Conservation (phyloP, 2,329 filamentous ascomycete species). For the Atkinsonella texensis region DNA sequence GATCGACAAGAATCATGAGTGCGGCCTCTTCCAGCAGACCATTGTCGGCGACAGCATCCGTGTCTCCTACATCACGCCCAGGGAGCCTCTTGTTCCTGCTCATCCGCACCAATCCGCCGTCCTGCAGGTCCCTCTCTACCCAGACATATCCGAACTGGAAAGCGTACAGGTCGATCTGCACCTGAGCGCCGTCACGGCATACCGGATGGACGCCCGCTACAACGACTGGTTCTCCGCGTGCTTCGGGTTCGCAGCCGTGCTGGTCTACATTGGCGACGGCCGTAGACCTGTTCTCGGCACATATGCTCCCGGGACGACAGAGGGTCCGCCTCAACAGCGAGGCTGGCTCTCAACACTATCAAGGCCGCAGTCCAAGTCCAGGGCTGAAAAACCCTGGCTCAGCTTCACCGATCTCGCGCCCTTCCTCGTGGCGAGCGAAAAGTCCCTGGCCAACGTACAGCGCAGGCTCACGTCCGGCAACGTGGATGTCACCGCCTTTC, state of each 20-base stretch:
- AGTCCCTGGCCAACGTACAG: slow-evolving; percentile 57
- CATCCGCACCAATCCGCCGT: slow-evolving; percentile 23
- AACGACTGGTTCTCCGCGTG: slow-evolving; percentile 56
- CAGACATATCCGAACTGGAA: slow-evolving; percentile 32
- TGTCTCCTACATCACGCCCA: slow-evolving; percentile 30
- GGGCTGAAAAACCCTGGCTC: slow-evolving; percentile 39
- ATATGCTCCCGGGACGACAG: slow-evolving; percentile 22
- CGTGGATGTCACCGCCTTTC: slow-evolving; percentile 56
- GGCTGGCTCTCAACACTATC: slow-evolving; percentile 25
- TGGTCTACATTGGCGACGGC: slow-evolving; percentile 54
- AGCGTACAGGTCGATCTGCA: slow-evolving; percentile 46
- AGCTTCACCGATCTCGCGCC: slow-evolving; percentile 67
- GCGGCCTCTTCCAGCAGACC: slow-evolving; percentile 52
- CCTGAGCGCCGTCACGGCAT: slow-evolving; percentile 43
- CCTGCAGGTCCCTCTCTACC: slow-evolving; percentile 46
- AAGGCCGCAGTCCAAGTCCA: slow-evolving; percentile 6
- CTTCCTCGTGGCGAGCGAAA: slow-evolving; percentile 58
- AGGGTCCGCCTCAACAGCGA: slow-evolving; percentile 11
- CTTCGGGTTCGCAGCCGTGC: slow-evolving; percentile 48
- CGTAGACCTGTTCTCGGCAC: slow-evolving; percentile 51
- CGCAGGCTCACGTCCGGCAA: slow-evolving; percentile 36
- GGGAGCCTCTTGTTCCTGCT: slow-evolving; percentile 25
- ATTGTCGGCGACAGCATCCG: slow-evolving; percentile 29
- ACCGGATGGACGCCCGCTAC: slow-evolving; percentile 48
- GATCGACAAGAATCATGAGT: slow-evolving; percentile 42